phyloP scores from a whole-genome alignment of 768 basidiomycete genomes.

The Hygrophorus pudorinus region DNA sequence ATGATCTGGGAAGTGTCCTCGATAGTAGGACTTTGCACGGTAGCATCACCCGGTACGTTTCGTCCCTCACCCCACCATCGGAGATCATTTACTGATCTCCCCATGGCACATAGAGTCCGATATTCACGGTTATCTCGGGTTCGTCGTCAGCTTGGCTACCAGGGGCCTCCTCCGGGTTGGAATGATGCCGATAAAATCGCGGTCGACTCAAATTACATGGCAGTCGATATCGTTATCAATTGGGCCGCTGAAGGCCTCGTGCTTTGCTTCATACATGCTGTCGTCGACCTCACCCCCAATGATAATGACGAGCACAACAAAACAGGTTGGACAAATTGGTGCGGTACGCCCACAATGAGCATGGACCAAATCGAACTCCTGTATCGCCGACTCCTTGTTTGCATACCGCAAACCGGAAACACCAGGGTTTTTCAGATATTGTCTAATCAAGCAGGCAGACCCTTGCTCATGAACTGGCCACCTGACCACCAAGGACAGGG shows the following conservation, averaged over 20 bases:
- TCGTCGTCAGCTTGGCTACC: slow-evolving; percentile 62
- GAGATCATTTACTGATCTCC: slow-evolving; percentile 8
- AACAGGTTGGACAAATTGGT: slow-evolving; percentile 83
- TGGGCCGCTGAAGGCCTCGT: slow-evolving; percentile 83
- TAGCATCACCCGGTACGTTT: slow-evolving; percentile 62
- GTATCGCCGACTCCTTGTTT: slow-evolving; percentile 46
- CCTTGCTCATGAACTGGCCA: slow-evolving; percentile 68
- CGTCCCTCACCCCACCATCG: slow-evolving; percentile 10
- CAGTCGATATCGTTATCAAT: slow-evolving; percentile 83
- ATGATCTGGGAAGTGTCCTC: slow-evolving; percentile 66
- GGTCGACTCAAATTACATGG: slow-evolving; percentile 69
- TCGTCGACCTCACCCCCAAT: slow-evolving; percentile 54
- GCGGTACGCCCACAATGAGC: slow-evolving; percentile 62
- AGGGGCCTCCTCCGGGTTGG: slow-evolving; percentile 45
- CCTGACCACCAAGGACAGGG: slow-evolving; percentile 42
- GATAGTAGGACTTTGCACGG: slow-evolving; percentile 71
- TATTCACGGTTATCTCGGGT: slow-evolving; percentile 70
- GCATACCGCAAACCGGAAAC: slow-evolving; percentile 38
- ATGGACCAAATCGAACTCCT: slow-evolving; percentile 48
- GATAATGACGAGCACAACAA: slow-evolving; percentile 72
- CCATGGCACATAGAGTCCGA: slow-evolving; percentile 45
- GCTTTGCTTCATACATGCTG: slow-evolving; percentile 82
- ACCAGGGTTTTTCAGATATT: slow-evolving; percentile 75
- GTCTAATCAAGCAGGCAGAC: slow-evolving; percentile 45
- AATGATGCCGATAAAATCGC: slow-evolving; percentile 58